phyloP scores from a whole-genome alignment of 306 rosid genomes.

The Hippophae tibetana region DNA sequence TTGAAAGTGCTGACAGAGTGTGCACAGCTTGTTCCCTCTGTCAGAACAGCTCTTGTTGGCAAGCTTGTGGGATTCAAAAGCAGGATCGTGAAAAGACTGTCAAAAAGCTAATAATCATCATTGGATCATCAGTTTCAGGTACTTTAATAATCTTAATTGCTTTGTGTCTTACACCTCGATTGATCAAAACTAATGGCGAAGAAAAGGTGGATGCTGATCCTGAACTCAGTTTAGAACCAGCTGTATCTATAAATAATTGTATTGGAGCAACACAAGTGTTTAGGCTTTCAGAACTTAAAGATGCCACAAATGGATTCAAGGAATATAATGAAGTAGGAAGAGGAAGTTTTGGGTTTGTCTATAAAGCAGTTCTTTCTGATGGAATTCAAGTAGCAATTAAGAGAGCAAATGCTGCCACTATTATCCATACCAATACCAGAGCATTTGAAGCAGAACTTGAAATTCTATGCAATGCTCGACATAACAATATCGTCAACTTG shows the following conservation, averaged over 20 bases:
- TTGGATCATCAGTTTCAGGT: constrained; percentile 40
- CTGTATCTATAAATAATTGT: constrained; percentile 28
- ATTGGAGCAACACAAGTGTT: constrained; percentile 61
- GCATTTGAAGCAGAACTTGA: constrained; percentile 69
- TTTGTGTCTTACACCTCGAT: constrained; percentile 30
- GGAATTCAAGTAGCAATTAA: constrained; percentile 67
- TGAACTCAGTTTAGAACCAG: constrained; percentile 28
- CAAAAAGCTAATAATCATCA: constrained; percentile 31
- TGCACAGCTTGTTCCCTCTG: constrained; percentile 82
- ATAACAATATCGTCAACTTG: constrained; percentile 55
- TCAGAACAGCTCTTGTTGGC: constrained; percentile 67
- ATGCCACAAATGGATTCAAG: constrained; percentile 84
- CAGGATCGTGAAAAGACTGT: constrained; percentile 3
- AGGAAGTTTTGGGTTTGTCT: constrained; percentile 75
- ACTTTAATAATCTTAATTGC: constrained; percentile 35
- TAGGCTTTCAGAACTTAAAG: constrained; percentile 62
- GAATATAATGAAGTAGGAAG: constrained; percentile 79
- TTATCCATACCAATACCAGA: constrained; percentile 60
- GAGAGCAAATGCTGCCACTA: constrained; percentile 79
- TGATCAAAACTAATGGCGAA: background rate
- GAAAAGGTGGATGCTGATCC: constrained; percentile 33
- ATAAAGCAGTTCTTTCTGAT: constrained; percentile 59
- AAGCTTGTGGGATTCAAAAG: constrained; percentile 29
- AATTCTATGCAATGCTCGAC: constrained; percentile 60
- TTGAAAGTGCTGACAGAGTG: constrained; percentile 40